A percentile compares a stretch with the other conserved stretches of the same genome.
Conservation (phyloP, 139 green algal species). For the Chlorella sp. region DNA sequence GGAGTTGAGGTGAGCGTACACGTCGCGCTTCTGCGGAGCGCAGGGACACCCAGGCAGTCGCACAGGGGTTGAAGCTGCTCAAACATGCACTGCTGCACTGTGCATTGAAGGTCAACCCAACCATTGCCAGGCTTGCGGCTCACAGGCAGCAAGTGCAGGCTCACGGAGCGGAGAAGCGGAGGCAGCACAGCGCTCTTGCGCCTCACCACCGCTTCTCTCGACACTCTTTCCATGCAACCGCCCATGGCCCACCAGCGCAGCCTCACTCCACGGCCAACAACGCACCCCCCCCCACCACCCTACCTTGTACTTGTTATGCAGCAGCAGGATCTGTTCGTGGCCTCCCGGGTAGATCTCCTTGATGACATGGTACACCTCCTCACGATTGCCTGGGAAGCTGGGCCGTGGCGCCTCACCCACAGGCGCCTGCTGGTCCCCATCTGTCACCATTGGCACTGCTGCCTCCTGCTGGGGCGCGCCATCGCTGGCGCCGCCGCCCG, state of each 20-base stretch:
- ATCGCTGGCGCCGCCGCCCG: neutral
- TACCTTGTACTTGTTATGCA: slow-evolving; percentile 64
- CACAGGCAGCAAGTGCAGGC: neutral
- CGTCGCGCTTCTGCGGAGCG: slow-evolving; percentile 42
- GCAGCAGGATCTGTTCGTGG: slow-evolving; percentile 50
- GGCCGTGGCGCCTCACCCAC: neutral
- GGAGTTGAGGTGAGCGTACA: slow-evolving; percentile 62
- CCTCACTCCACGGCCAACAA: neutral
- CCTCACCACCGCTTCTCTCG: too few species aligned
- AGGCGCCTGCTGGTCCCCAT: neutral
- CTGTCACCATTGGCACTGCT: neutral
- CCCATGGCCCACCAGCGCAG: neutral
- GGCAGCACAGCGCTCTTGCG: too few species aligned
- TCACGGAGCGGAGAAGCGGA: too few species aligned
- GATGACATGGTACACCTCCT: slow-evolving; percentile 58
- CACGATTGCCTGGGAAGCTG: neutral
- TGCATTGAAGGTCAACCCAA: neutral
- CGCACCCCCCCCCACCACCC: neutral
- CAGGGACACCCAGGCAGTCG: neutral
- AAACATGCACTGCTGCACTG: neutral
- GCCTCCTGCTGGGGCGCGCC: neutral
- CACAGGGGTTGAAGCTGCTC: neutral
- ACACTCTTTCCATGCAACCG: too few species aligned
- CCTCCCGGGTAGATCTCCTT: slow-evolving; percentile 29
- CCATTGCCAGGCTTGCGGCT: neutral